Percentiles rank a stretch among this genome's conserved stretches.
phyloP scores from a whole-genome alignment of 2,329 filamentous ascomycete genomes.

The Ceratocystis destructans region DNA sequence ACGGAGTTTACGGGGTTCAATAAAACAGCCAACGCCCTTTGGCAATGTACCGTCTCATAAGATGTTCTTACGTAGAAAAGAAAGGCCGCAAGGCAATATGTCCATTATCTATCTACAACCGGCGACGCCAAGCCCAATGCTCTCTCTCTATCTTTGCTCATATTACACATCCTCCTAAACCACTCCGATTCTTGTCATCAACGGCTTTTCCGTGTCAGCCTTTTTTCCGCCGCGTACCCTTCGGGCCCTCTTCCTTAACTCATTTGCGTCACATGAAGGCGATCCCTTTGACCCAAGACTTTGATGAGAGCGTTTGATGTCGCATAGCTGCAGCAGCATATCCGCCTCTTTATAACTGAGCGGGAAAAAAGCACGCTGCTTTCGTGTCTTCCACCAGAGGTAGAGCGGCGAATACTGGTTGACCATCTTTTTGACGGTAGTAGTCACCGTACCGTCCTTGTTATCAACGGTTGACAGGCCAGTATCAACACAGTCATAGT shows the following conservation, averaged over 20 bases:
- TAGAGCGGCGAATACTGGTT: constrained; percentile 7
- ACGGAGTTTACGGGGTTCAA: constrained; percentile 3
- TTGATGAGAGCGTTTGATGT: neutral
- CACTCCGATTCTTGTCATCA: neutral
- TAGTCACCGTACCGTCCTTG: neutral
- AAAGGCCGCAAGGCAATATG: neutral
- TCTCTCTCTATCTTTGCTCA: neutral
- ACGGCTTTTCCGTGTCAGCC: neutral
- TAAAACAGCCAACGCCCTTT: constrained; percentile 6
- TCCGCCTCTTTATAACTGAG: constrained; percentile 9
- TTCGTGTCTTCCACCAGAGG: constrained; percentile 15
- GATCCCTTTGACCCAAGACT: neutral
- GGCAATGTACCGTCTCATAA: neutral
- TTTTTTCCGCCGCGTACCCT: neutral
- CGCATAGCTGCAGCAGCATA: constrained; percentile 2
- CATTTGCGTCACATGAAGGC: neutral
- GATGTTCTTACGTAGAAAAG: neutral
- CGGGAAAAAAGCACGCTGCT: constrained; percentile 9
- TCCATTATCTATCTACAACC: neutral
- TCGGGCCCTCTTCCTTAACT: neutral
- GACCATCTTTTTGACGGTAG: constrained; percentile 3
- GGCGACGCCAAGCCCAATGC: too few relatives aligned
- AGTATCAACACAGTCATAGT: constrained; percentile 1
- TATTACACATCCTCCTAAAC: neutral
- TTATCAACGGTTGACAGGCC: neutral